phyloP scores from a whole-genome alignment of 106 monocot species.

The Apostasia shenzhenica region DNA sequence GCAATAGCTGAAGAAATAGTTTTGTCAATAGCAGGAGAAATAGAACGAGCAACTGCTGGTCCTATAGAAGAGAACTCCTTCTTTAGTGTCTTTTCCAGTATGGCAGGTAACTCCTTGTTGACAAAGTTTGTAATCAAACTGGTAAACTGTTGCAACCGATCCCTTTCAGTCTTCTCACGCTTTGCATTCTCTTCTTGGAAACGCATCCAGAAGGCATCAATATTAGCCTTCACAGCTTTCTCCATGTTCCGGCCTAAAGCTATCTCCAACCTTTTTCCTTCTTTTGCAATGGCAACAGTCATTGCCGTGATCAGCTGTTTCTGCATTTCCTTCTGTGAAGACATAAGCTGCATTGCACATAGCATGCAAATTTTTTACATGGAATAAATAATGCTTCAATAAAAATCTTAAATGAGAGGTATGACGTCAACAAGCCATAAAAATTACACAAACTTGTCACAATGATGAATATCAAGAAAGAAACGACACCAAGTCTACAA shows the following conservation, averaged over 20 bases:
- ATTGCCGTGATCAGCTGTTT: slow-evolving; percentile 6
- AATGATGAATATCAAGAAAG: no score
- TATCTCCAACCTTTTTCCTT: slow-evolving; percentile 72
- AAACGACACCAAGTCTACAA: no score
- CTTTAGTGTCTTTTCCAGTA: slow-evolving; percentile 68
- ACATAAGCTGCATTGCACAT: neutral
- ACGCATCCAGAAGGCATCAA: slow-evolving; percentile 81
- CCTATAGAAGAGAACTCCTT: slow-evolving; percentile 71
- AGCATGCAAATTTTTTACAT: neutral
- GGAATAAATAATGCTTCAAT: no score
- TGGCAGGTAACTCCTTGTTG: slow-evolving; percentile 71
- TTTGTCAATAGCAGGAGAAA: slow-evolving; percentile 71
- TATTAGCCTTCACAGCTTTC: slow-evolving; percentile 65
- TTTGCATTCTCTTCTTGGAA: slow-evolving; percentile 81
- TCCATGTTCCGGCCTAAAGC: slow-evolving; percentile 83
- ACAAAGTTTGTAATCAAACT: slow-evolving; percentile 54
- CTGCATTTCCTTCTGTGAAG: slow-evolving; percentile 3
- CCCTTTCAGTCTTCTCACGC: slow-evolving; percentile 72
- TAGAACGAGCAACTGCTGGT: slow-evolving; percentile 50
- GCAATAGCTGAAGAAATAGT: slow-evolving; percentile 61
- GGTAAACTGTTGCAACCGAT: slow-evolving; percentile 65
- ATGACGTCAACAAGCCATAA: no score
- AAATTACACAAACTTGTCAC: no score
- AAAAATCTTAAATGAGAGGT: no score
- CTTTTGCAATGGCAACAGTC: slow-evolving; percentile 28